Evolutionary conservation across 257 asterid genomes (phyloP).

Genomic region (Osmanthus fragrans): DNA sequence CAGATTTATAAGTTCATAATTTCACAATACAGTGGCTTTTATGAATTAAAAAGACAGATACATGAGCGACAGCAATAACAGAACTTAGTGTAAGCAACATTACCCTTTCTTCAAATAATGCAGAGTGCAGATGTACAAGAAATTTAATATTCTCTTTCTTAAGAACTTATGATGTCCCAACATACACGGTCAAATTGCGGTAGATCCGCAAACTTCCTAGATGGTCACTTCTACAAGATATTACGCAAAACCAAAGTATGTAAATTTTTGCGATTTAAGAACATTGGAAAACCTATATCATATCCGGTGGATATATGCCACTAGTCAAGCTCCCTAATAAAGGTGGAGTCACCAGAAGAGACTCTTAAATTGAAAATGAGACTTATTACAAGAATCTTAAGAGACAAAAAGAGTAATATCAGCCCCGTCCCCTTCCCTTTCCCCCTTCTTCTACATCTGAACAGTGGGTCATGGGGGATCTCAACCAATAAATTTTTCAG

Average conservation of each 20-base stretch:
- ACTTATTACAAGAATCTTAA: too few relatives aligned
- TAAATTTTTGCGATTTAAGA: too few relatives aligned
- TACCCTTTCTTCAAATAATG: background rate
- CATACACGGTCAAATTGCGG: background rate
- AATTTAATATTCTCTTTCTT: background rate
- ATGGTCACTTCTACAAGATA: too few relatives aligned
- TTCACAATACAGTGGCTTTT: background rate
- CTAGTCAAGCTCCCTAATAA: too few relatives aligned
- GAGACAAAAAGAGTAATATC: too few relatives aligned
- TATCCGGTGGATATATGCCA: too few relatives aligned
- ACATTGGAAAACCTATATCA: too few relatives aligned
- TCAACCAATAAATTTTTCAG: background rate
- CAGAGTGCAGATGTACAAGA: background rate
- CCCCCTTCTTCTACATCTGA: too few relatives aligned
- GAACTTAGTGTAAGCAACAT: background rate
- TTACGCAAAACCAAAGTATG: too few relatives aligned
- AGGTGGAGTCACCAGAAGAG: too few relatives aligned
- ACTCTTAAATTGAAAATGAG: too few relatives aligned
- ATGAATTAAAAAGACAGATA: background rate
- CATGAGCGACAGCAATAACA: background rate
- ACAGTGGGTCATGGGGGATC: background rate
- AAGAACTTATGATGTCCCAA: background rate
- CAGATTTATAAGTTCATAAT: constrained; percentile 1
- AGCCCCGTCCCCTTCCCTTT: too few relatives aligned
- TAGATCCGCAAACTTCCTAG: background rate